phyloP scores from a whole-genome alignment of 2,329 filamentous ascomycete species.

The Penicillium sp. region DNA sequence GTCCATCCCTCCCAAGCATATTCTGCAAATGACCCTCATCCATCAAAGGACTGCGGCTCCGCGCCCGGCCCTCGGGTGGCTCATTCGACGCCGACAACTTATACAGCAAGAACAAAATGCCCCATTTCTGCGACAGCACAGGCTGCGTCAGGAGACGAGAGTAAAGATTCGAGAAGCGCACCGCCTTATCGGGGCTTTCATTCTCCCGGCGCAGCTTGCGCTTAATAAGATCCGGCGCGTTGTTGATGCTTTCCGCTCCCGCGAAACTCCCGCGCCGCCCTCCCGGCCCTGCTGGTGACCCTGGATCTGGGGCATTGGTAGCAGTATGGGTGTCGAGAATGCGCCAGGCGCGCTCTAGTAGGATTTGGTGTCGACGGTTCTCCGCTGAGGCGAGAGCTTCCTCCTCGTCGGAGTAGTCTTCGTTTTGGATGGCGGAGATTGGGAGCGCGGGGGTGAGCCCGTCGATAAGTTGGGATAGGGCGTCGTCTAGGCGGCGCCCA shows the following conservation, averaged over 20 bases:
- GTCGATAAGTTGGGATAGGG: slow-evolving; percentile 46
- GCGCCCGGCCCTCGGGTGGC: slow-evolving; percentile 24
- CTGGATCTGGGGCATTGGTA: slow-evolving; percentile 23
- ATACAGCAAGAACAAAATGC: slow-evolving; percentile 87
- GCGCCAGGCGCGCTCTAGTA: slow-evolving; percentile 41
- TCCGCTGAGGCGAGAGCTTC: slow-evolving; percentile 39
- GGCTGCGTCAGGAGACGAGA: slow-evolving; percentile 85
- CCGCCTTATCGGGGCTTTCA: slow-evolving; percentile 70
- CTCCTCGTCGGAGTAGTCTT: slow-evolving; percentile 35
- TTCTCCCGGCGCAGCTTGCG: slow-evolving; percentile 79
- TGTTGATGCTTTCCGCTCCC: slow-evolving; percentile 65
- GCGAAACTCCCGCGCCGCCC: slow-evolving; percentile 34
- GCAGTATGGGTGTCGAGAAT: slow-evolving; percentile 35
- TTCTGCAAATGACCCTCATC: slow-evolving; percentile 41
- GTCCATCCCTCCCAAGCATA: slow-evolving; percentile 33
- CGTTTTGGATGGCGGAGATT: slow-evolving; percentile 29
- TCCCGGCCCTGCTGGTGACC: slow-evolving; percentile 24
- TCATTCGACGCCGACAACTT: slow-evolving; percentile 68
- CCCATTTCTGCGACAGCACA: slow-evolving; percentile 94
- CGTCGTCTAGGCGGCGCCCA: slow-evolving; percentile 46
- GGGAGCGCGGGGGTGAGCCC: slow-evolving; percentile 41
- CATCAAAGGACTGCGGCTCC: slow-evolving; percentile 41
- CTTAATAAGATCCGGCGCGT: slow-evolving; percentile 91
- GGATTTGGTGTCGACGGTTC: slow-evolving; percentile 36
- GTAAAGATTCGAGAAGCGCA: slow-evolving; percentile 88